Percentiles rank a stretch among this genome's conserved stretches.
phyloP scores from a whole-genome alignment of 768 basidiomycete genomes.

The Trametes meyenii region DNA sequence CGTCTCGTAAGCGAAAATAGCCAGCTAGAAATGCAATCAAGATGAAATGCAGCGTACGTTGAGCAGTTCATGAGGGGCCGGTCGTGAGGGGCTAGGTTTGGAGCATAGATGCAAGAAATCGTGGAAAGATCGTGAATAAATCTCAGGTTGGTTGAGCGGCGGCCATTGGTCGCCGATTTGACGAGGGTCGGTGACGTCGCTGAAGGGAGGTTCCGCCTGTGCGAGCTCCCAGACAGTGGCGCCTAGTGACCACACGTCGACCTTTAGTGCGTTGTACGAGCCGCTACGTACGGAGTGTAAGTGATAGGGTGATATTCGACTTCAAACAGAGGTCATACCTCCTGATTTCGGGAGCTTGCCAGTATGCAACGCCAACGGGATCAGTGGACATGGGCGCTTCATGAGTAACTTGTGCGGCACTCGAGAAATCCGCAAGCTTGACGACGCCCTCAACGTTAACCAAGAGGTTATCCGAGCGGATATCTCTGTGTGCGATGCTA shows the following conservation, averaged over 20 bases:
- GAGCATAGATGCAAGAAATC: slow-evolving; percentile 73
- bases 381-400: slow-evolving; percentile 57
- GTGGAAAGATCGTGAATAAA: slow-evolving; percentile 70
- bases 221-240: slow-evolving; percentile 86
- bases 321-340: slow-evolving; percentile 45
- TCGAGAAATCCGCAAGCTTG: slow-evolving; percentile 84
- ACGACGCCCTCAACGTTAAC: slow-evolving; percentile 69
- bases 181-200: slow-evolving; percentile 49
- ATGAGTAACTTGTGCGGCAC: slow-evolving; percentile 61
- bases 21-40: neutral
- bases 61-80: slow-evolving; percentile 56
- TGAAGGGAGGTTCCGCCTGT: slow-evolving; percentile 74
- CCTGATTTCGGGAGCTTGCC: slow-evolving; percentile 86
- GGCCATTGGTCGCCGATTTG: slow-evolving; percentile 67
- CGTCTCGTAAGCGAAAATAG: neutral
- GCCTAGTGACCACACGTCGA: slow-evolving; percentile 82
- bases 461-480: slow-evolving; percentile 82
- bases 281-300: slow-evolving; percentile 44
- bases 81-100: slow-evolving; percentile 56
- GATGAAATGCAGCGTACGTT: slow-evolving; percentile 48
- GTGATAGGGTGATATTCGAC: neutral
- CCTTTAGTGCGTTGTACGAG: slow-evolving; percentile 71
- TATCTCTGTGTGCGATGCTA: slow-evolving; percentile 79
- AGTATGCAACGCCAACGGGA: slow-evolving; percentile 72
- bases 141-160: slow-evolving; percentile 55